Conservation (phyloP, 129 eudicot species). For the Flaveria trinervia region DNA sequence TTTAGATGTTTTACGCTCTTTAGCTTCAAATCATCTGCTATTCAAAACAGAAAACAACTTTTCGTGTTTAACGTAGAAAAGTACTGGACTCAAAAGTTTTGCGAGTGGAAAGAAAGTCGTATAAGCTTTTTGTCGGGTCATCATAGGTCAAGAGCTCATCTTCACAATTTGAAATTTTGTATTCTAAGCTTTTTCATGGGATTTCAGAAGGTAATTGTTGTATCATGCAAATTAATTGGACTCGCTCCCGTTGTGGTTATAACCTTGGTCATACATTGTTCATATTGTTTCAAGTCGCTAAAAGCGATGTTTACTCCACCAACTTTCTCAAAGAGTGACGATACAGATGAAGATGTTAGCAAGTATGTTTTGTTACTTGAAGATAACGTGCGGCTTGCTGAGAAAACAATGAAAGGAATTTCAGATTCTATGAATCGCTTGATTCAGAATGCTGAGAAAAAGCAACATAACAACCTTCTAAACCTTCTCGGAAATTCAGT, state of each 20-base stretch:
- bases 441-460: not conserved
- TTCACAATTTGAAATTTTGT: not conserved
- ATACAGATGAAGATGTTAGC: not conserved
- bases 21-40: slow-evolving; percentile 11
- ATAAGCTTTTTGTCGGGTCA: not conserved
- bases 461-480: not conserved
- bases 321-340: not conserved
- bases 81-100: slow-evolving; percentile 15
- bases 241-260: not conserved
- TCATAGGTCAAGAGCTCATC: not conserved
- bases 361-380: not conserved
- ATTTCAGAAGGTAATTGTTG: slow-evolving; percentile 6
- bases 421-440: slow-evolving; percentile 16
- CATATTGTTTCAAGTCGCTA: not conserved
- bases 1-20: slow-evolving; percentile 18
- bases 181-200: slow-evolving; percentile 5
- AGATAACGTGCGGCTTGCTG: not conserved
- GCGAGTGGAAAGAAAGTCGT: slow-evolving; percentile 3
- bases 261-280: not conserved
- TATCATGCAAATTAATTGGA: slow-evolving; percentile 14
- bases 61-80: slow-evolving; percentile 20
- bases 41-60: not conserved
- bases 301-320: not conserved
- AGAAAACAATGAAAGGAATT: not conserved
- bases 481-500: not conserved